These are phyloP conservation scores for Metschnikowia dekortorum DNA, from an alignment of 805 yeast species.

Conservation along the genomic window DNA sequence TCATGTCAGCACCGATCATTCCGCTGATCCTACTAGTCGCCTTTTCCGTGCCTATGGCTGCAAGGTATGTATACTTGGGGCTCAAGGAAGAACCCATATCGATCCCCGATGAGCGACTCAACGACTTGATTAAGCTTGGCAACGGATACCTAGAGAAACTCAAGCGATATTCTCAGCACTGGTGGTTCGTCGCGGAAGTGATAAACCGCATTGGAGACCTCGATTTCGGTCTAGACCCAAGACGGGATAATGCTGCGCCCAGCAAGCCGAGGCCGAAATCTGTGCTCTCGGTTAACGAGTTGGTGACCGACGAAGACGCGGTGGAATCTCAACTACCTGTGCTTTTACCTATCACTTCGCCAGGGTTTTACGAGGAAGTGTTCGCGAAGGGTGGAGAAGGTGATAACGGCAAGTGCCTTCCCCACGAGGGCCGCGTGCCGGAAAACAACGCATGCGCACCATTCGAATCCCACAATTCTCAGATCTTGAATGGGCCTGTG, in stretches of 20 bases:
- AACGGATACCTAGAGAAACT: slow-evolving; percentile 9
- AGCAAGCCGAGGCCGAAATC: background rate
- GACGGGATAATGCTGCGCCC: background rate
- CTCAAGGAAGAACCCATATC: background rate
- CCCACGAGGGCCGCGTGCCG: background rate
- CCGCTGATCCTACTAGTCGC: slow-evolving; percentile 17
- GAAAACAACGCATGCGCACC: background rate
- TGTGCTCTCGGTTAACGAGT: slow-evolving; percentile 8
- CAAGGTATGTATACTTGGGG: slow-evolving; percentile 9
- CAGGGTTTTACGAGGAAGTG: slow-evolving; percentile 17
- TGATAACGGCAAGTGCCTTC: slow-evolving; percentile 1
- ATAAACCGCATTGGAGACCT: slow-evolving; percentile 7
- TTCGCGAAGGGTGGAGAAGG: slow-evolving; percentile 10
- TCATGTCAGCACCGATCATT: slow-evolving; percentile 13
- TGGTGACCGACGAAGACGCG: slow-evolving; percentile 11
- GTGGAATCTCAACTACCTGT: slow-evolving; percentile 13
- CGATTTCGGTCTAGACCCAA: background rate
- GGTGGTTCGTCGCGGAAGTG: slow-evolving; percentile 18
- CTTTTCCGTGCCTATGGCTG: slow-evolving; percentile 14
- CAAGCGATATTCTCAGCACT: slow-evolving; percentile 7
- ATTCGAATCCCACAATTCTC: background rate
- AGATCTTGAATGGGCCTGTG: slow-evolving; percentile 1
- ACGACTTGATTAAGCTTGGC: slow-evolving; percentile 3
- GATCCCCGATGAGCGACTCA: background rate
- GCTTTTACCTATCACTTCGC: slow-evolving; percentile 15